Evolutionary conservation across 208 protist species (phyloP).

Genomic region (Entamoeba moshkovskii): DNA sequence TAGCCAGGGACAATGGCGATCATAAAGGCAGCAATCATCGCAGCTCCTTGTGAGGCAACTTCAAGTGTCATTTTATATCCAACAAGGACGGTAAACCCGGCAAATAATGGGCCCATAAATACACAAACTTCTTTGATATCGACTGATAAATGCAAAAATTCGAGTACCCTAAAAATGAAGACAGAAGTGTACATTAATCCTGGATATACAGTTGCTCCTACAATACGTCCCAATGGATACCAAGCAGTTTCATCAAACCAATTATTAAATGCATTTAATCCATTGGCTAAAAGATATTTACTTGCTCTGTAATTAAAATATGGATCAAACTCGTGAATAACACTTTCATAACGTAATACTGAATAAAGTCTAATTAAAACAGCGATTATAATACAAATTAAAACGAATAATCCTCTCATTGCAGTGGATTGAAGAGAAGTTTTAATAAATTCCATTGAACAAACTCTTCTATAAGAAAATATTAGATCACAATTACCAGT

Average conservation of each 20-base stretch:
- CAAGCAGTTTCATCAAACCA: slow-evolving; percentile 88
- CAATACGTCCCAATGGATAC: slow-evolving; percentile 87
- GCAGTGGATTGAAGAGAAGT: neutral
- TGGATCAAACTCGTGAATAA: slow-evolving; percentile 70
- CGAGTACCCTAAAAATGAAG: slow-evolving; percentile 59
- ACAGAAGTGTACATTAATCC: slow-evolving; percentile 82
- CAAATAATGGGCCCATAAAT: slow-evolving; percentile 72
- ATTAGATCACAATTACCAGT: too few species aligned
- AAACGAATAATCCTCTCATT: neutral
- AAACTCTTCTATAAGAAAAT: too few species aligned
- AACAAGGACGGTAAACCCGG: slow-evolving; percentile 60
- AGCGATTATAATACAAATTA: slow-evolving; percentile 31
- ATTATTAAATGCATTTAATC: slow-evolving; percentile 79
- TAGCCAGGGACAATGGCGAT: slow-evolving; percentile 70
- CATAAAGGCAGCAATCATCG: slow-evolving; percentile 57
- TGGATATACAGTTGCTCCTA: slow-evolving; percentile 87
- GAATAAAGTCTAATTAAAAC: slow-evolving; percentile 57
- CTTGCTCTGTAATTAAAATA: slow-evolving; percentile 69
- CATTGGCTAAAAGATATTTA: slow-evolving; percentile 59
- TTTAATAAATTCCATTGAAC: neutral
- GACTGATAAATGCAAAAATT: slow-evolving; percentile 60
- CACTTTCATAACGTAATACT: slow-evolving; percentile 55
- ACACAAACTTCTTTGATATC: slow-evolving; percentile 82
- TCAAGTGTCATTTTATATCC: slow-evolving; percentile 63
- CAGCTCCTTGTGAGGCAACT: slow-evolving; percentile 51